These are phyloP conservation scores for Mentha longifolia DNA, from an alignment of 257 asterid genomes.

Conservation along the genomic window DNA sequence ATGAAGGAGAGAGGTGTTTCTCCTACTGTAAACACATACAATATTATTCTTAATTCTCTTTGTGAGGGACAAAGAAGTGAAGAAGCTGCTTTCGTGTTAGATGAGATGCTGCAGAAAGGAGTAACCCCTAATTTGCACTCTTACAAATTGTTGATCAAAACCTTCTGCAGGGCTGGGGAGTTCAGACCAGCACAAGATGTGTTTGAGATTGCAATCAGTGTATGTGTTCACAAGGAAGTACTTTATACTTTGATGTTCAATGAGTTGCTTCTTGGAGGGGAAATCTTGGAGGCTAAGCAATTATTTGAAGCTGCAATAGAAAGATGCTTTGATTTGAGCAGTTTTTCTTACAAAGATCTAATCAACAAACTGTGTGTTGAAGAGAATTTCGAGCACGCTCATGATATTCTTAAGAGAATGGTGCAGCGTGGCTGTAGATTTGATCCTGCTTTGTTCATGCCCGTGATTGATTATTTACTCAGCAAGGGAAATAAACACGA, in stretches of 20 bases:
- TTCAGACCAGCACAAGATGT: constrained; percentile 89
- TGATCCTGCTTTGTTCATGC: constrained; percentile 86
- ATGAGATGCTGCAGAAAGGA: constrained; percentile 81
- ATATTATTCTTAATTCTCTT: constrained; percentile 64
- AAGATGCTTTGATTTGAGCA: constrained; percentile 56
- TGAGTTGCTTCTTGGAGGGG: constrained; percentile 80
- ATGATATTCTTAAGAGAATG: constrained; percentile 66
- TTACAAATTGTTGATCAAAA: constrained; percentile 65
- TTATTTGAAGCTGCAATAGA: constrained; percentile 74
- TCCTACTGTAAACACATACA: constrained; percentile 77
- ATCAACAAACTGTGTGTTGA: constrained; percentile 57
- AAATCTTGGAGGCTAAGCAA: constrained; percentile 68
- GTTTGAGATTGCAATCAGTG: constrained; percentile 59
- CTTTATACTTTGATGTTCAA: constrained; percentile 71
- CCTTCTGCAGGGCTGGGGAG: constrained; percentile 83
- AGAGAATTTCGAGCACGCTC: constrained; percentile 60
- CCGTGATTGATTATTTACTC: constrained; percentile 73
- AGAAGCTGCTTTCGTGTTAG: constrained; percentile 75
- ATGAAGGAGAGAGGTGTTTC: constrained; percentile 84
- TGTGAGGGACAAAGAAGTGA: constrained; percentile 79
- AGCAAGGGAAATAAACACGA: constrained; percentile 64
- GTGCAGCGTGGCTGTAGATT: constrained; percentile 61
- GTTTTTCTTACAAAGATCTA: constrained; percentile 68
- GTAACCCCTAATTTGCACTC: constrained; percentile 64
- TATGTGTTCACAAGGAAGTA: constrained; percentile 67